Conservation (phyloP, 345 rosid genomes). For the Litchi chinensis region DNA sequence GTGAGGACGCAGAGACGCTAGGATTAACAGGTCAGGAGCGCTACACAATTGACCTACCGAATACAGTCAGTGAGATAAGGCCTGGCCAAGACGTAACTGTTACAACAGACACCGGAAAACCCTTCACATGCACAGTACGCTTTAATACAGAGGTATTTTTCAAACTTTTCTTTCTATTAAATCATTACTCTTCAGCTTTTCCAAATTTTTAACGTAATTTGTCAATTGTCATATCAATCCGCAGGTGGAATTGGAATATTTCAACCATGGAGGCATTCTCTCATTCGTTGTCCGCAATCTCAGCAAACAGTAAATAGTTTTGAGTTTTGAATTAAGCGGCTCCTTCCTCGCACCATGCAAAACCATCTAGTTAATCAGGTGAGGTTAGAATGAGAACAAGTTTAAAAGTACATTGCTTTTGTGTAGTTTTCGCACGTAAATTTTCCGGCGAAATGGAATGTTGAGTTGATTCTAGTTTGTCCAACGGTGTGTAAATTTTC, state of each 20-base stretch:
- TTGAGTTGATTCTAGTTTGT: no score
- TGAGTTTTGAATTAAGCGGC: neutral
- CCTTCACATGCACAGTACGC: slow-evolving; percentile 69
- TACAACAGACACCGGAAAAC: slow-evolving; percentile 65
- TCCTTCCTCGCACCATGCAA: neutral
- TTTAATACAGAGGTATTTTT: slow-evolving; percentile 75
- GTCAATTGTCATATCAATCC: neutral
- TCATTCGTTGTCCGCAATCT: slow-evolving; percentile 64
- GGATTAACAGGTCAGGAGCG: slow-evolving; percentile 65
- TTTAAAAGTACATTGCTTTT: neutral
- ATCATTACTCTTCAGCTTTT: neutral
- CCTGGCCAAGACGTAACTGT: slow-evolving; percentile 80
- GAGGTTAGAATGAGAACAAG: neutral
- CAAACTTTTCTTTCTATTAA: no score
- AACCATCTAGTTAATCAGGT: neutral
- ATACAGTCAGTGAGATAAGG: slow-evolving; percentile 61
- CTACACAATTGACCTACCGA: slow-evolving; percentile 61
- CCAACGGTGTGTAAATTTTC: no score
- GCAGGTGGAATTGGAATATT: slow-evolving; percentile 80
- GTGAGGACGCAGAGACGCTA: slow-evolving; percentile 58
- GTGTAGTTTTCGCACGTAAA: neutral
- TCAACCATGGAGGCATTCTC: slow-evolving; percentile 81
- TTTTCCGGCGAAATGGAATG: no score
- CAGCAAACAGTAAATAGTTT: slow-evolving; percentile 30
- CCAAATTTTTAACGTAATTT: neutral